Conservation (phyloP, 768 basidiomycete genomes). For the Boletales sp. region DNA sequence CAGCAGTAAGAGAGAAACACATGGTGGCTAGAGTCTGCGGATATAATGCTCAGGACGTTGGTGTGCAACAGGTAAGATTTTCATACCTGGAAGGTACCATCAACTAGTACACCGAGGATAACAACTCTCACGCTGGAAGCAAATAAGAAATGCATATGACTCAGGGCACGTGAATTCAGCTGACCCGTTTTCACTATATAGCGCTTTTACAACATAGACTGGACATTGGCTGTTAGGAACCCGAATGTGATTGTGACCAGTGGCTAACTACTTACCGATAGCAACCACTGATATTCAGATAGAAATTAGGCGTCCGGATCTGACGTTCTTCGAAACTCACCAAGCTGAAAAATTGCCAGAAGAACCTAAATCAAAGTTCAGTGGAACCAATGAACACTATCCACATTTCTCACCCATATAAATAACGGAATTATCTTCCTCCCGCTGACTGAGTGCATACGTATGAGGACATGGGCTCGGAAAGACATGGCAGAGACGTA, state of each 20-base stretch:
- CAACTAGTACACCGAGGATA: too few relatives aligned
- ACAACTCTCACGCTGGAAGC: too few relatives aligned
- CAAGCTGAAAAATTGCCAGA: neutral
- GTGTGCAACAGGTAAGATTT: too few relatives aligned
- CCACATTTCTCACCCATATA: neutral
- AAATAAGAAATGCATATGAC: too few relatives aligned
- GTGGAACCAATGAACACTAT: neutral
- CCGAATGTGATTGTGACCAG: neutral
- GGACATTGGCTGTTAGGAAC: neutral
- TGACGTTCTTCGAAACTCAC: neutral
- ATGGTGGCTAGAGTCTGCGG: too few relatives aligned
- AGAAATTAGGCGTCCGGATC: neutral
- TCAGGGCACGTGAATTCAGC: too few relatives aligned
- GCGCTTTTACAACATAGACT: neutral
- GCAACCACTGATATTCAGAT: neutral
- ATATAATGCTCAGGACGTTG: too few relatives aligned
- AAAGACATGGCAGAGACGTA: neutral
- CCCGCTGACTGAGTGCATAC: neutral
- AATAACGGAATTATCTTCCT: neutral
- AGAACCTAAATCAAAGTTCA: neutral
- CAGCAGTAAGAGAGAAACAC: too few relatives aligned
- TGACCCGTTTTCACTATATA: neutral
- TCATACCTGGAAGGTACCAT: too few relatives aligned
- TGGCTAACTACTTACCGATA: too few relatives aligned
- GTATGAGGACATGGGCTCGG: too few relatives aligned